Conservation (phyloP, 2,329 filamentous ascomycete genomes). For the Epichloe sibirici region DNA sequence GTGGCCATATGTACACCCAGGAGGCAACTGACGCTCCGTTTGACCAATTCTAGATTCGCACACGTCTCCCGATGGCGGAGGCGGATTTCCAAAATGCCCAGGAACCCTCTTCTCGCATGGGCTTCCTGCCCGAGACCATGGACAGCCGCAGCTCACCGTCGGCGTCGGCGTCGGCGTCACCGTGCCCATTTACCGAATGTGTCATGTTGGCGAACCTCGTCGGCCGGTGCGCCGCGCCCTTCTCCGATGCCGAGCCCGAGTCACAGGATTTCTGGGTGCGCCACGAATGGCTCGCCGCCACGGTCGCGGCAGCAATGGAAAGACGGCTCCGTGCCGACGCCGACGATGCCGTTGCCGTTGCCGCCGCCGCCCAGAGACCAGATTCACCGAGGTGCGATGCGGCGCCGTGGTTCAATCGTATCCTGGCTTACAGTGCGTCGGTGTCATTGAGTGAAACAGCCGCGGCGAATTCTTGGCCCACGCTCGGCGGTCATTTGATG, state of each 20-base stretch:
- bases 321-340: not conserved
- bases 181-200: not conserved
- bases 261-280: not conserved
- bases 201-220: not conserved
- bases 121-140: not conserved
- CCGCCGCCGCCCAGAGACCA: not conserved
- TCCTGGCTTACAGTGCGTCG: not conserved
- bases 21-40: too few species aligned
- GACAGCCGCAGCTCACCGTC: not conserved
- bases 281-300: not conserved
- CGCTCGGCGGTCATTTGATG: not conserved
- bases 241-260: too few species aligned
- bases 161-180: not conserved
- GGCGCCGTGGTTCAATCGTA: not conserved
- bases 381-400: not conserved
- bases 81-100: not conserved
- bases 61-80: not conserved
- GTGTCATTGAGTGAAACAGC: not conserved
- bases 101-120: not conserved
- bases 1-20: too few species aligned
- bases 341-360: not conserved
- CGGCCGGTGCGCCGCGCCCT: too few species aligned
- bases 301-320: not conserved
- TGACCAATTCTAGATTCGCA: not conserved
- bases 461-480: not conserved